Base-by-base conservation (phyloP, 148 eudicot genomes). In the Rhododendron molle region DNA sequence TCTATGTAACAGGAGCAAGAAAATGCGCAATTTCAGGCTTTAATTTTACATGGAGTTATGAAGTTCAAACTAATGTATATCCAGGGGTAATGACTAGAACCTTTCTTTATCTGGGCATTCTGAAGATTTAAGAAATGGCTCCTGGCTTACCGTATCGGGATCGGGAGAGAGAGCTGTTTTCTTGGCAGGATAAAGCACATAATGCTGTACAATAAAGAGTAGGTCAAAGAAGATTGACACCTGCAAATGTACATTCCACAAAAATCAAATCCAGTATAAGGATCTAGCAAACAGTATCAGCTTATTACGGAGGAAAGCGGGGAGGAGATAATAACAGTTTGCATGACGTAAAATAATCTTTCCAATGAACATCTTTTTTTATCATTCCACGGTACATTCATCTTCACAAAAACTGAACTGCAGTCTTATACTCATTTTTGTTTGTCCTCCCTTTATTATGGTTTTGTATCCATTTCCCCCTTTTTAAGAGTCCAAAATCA, bases 211-310 rank as follows among this genome's bases (percentile, higher is more conserved):
- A 83, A 95, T 95, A 83, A 95, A 94, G 43, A 95, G 78, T 30
- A 95, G 86, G 86, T 95, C 98, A 83, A 94, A 95, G 89, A 92
- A 95, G 85, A 94, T 87, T 0, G 98, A 94, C 77, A 93, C 98
- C 98, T 95, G 92, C 87, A 88, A 60, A 26, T 56, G 52, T 5
- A n/a, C 12, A 56, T 81, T 54, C 38, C 46, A 83, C 40, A 30
- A 71, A 84, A 43, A 40, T 58, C 56, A 32, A n/a, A 21, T 46
- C 28, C 34, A 47, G 3, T 20, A 50, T 77, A 72, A 87, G 82
- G 56, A 20, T 28, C 47, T 0, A 7, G 38, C 20, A 40, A 54
- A 69, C 1, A n/a, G 34, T 78, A 34, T 46, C 50, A 77, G 23
- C 78, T 36, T 74, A 74, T 16, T 36, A 43, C 23, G 30, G 13